phyloP scores from a whole-genome alignment of 2,329 filamentous ascomycete species.

The Neopestalotiopsis sp. region DNA sequence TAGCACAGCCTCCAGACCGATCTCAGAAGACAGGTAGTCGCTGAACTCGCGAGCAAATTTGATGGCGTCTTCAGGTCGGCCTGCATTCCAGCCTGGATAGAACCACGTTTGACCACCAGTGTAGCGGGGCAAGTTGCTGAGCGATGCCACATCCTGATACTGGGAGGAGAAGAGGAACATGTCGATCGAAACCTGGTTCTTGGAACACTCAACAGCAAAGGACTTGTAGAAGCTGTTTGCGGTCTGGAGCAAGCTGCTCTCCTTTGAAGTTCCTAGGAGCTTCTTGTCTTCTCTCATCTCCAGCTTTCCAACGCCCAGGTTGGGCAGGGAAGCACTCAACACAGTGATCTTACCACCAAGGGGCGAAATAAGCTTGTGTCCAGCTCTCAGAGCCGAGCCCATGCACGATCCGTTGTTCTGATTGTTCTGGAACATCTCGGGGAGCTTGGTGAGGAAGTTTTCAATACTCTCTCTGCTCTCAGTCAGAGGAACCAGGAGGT shows the following conservation, averaged over 20 bases:
- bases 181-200: slow-evolving; percentile 97
- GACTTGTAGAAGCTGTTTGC: slow-evolving; percentile 98
- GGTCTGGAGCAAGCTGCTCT: slow-evolving; percentile 85
- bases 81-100: slow-evolving; percentile 97
- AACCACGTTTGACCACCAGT: slow-evolving; percentile 98
- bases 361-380: slow-evolving; percentile 93
- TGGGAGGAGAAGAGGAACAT: slow-evolving; percentile 97
- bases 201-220: slow-evolving; percentile 97
- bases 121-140: slow-evolving; percentile 94
- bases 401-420: slow-evolving; percentile 90
- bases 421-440: slow-evolving; percentile 96
- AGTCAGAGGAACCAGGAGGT: slow-evolving; percentile 86
- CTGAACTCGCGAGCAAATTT: slow-evolving; percentile 98
- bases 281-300: slow-evolving; percentile 98
- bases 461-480: slow-evolving; percentile 93
- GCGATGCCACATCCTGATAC: slow-evolving; percentile 95
- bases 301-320: slow-evolving; percentile 86
- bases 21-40: slow-evolving; percentile 95
- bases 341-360: slow-evolving; percentile 96
- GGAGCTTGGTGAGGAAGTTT: slow-evolving; percentile 86
- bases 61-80: slow-evolving; percentile 90
- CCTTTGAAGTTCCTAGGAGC: slow-evolving; percentile 90
- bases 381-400: slow-evolving; percentile 90
- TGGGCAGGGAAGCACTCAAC: slow-evolving; percentile 87
- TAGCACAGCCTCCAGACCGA: slow-evolving; percentile 93